phyloP scores from a whole-genome alignment of 306 rosid genomes.

The Vicia sativa region DNA sequence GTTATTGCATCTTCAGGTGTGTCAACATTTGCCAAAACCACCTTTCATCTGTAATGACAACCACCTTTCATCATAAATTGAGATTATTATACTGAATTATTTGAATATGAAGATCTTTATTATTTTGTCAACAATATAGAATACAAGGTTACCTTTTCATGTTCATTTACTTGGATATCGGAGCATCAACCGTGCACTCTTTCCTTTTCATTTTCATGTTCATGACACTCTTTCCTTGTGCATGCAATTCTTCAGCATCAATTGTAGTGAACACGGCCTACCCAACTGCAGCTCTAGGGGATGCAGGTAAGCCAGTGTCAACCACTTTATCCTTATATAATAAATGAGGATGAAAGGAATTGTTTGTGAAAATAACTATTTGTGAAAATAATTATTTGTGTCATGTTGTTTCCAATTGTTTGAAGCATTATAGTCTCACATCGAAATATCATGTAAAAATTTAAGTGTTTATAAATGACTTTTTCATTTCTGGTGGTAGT shows the following conservation, averaged over 20 bases:
- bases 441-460: too few relatives aligned
- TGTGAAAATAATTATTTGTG: too few relatives aligned
- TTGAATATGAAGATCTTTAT: conserved; percentile 22
- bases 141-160: conserved; percentile 55
- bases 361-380: too few relatives aligned
- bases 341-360: too few relatives aligned
- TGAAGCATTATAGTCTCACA: too few relatives aligned
- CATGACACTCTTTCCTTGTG: conserved; percentile 87
- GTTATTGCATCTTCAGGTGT: conserved; percentile 91
- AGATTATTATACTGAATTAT: conserved; percentile 22
- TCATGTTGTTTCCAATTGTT: too few relatives aligned
- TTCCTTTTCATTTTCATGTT: conserved; percentile 48
- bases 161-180: conserved; percentile 72
- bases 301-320: conserved; percentile 90
- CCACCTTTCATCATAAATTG: conserved; percentile 53
- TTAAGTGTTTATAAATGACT: too few relatives aligned
- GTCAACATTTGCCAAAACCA: conserved; percentile 99
- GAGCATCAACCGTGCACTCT: conserved; percentile 97
- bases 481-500: too few relatives aligned
- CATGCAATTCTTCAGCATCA: conserved; percentile 91
- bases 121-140: conserved; percentile 13
- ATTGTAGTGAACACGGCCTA: conserved; percentile 78
- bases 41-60: conserved; percentile 56
- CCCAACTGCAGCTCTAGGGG: conserved; percentile 99
- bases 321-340: conserved; percentile 80